phyloP scores from a whole-genome alignment of 225 moss, liverwort and hornwort genomes.

The Sphagnum tenellum region DNA sequence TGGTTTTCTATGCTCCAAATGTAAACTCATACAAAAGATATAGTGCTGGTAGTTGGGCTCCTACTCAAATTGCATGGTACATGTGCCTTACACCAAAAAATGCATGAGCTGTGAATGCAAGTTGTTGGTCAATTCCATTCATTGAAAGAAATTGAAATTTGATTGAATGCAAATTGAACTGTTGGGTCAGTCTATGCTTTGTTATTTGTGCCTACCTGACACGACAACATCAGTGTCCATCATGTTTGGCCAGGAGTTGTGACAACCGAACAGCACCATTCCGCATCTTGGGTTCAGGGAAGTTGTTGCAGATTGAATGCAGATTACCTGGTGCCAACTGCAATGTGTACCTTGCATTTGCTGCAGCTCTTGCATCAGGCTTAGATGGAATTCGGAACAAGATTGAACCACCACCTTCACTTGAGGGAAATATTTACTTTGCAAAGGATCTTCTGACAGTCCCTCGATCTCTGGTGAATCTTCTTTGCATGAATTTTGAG shows the following conservation, averaged over 20 bases:
- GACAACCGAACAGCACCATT: conserved; percentile 93
- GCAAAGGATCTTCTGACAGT: conserved; percentile 54
- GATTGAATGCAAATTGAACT: background rate
- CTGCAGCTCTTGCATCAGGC: conserved; percentile 92
- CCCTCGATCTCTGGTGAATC: conserved; percentile 66
- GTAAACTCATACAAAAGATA: conserved; percentile 97
- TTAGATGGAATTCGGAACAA: conserved; percentile 84
- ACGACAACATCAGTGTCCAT: no score
- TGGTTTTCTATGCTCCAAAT: conserved; percentile 96
- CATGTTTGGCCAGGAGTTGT: conserved; percentile 48
- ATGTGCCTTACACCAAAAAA: no score
- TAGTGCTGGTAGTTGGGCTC: conserved; percentile 93
- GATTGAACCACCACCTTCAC: conserved; percentile 67
- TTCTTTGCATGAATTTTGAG: background rate
- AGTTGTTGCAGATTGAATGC: conserved; percentile 85
- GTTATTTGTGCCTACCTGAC: no score
- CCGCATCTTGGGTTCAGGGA: conserved; percentile 78
- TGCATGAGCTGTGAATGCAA: no score
- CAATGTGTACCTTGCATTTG: conserved; percentile 91
- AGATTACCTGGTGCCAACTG: conserved; percentile 95
- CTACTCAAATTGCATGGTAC: conserved; percentile 86
- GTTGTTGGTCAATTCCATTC: no score
- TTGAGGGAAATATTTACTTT: conserved; percentile 83
- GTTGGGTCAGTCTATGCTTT: background rate
- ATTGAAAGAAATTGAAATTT: no score